Conservation (phyloP, 371 early-diverging fungal species). For the Chytridium lagenaria region DNA sequence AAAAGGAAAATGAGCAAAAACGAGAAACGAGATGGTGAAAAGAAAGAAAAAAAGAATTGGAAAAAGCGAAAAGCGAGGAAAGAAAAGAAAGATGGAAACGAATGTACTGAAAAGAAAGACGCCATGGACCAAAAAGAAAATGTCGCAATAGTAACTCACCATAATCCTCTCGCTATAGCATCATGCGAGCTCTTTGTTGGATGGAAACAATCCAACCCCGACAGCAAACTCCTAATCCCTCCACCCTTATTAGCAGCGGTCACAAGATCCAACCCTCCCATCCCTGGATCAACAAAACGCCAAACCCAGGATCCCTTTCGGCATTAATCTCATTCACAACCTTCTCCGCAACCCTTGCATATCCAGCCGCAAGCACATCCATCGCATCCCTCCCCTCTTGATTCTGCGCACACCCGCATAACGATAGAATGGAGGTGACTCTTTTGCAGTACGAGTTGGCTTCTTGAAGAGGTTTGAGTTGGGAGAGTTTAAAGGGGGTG, state of each 20-base stretch:
- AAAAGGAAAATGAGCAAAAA: too few species aligned
- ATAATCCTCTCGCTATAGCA: slow-evolving; percentile 8
- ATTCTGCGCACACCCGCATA: slow-evolving; percentile 15
- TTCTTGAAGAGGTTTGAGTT: not conserved
- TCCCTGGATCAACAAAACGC: slow-evolving; percentile 13
- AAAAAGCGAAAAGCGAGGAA: too few species aligned
- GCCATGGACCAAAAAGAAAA: too few species aligned
- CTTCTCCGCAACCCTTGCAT: not conserved
- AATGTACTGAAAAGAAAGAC: too few species aligned
- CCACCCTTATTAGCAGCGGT: too few species aligned
- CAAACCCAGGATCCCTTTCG: slow-evolving; percentile 24
- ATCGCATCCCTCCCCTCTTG: not conserved
- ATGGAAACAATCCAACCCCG: slow-evolving; percentile 27
- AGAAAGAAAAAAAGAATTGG: too few species aligned
- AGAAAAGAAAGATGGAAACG: too few species aligned
- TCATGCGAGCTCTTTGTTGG: slow-evolving; percentile 22
- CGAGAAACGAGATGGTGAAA: too few species aligned
- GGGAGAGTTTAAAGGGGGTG: slow-evolving; percentile 14
- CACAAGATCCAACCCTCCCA: not conserved
- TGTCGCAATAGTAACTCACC: too few species aligned
- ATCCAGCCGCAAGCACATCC: slow-evolving; percentile 12
- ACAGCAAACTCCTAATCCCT: not conserved
- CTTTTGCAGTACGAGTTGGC: not conserved
- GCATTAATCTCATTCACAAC: slow-evolving; percentile 19
- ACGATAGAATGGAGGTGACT: not conserved